Evolutionary conservation across 371 early-diverging fungal species (phyloP).

Genomic region (Lichtheimia ramosa): DNA sequence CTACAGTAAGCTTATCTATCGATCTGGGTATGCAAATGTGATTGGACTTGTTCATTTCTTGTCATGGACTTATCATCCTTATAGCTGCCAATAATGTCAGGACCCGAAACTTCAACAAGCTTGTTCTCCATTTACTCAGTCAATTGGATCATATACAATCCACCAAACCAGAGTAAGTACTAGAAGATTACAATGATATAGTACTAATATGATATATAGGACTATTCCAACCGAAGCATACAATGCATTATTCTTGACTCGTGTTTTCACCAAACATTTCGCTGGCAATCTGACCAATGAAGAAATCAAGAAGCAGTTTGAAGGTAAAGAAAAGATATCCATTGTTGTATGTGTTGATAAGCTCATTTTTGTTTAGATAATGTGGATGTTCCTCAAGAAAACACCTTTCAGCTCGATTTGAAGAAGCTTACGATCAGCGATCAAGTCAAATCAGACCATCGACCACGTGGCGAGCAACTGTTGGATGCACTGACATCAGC

Average conservation of each 20-base stretch:
- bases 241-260: slow-evolving; percentile 69
- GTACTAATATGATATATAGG: slow-evolving; percentile 9
- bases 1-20: slow-evolving; percentile 62
- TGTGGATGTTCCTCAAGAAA: neutral
- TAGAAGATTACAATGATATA: neutral
- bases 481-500: slow-evolving; percentile 59
- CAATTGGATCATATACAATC: slow-evolving; percentile 55
- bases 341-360: too few species aligned
- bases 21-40: slow-evolving; percentile 51
- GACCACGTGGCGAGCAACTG: slow-evolving; percentile 58
- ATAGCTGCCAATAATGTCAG: slow-evolving; percentile 65
- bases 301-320: slow-evolving; percentile 63
- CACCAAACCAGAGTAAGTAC: slow-evolving; percentile 48
- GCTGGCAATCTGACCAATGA: slow-evolving; percentile 57
- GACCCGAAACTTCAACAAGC: slow-evolving; percentile 69
- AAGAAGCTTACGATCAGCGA: slow-evolving; percentile 46
- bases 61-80: neutral
- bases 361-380: too few species aligned
- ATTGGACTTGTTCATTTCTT: neutral
- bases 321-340: slow-evolving; percentile 46
- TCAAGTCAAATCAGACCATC: slow-evolving; percentile 31
- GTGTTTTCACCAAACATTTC: slow-evolving; percentile 69
- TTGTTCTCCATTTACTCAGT: slow-evolving; percentile 59
- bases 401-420: slow-evolving; percentile 9
- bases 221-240: slow-evolving; percentile 53